Base-by-base conservation (phyloP, 257 asterid species). In the Nicotiana tomentosiformis region DNA sequence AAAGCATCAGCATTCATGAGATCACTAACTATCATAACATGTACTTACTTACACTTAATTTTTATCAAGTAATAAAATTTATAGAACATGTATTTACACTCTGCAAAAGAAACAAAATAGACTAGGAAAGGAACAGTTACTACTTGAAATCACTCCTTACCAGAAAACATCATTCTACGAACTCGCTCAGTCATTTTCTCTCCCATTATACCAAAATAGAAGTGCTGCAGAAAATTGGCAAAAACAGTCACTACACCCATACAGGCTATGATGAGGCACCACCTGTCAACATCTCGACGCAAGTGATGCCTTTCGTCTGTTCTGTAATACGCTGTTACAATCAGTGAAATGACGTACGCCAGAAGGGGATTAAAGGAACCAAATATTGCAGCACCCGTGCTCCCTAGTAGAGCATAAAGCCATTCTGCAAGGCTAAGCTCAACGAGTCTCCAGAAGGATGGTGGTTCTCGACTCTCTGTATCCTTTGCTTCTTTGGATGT, bases 181-280 rank as follows among this genome's bases (percentile, higher is more conserved):
- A 96, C 97, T 81, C 99, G 98, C 90, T 96, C 99, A 3, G 99
- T 96, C 99, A 96, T 96, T 88, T 96, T 96, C 88, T 96, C 99
- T 82, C 99, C 99, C 99, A 96, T 96, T 82, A 96, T 96, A 65
- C 99, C 99, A 79, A 96, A 96, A 86, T 96, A 96, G 84, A 96
- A 96, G 89, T 96, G 99, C 95, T 96, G 98, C 90, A 96, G 87
- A 87, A 96, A 96, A 83, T 96, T 96, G 61, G 99, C 99, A 81
- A 94, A 72, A 77, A 96, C 98, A 2, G 99, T 96, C 85, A 93
- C 99, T 78, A 94, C 35, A 68, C 99, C 99, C 99, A 96, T 96
- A 91, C 97, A 91, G 51, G 97, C 95, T 80, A 96, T 94, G 87
- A 96, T 88, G 78, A 94, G 87, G 92, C 98, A 94, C 98, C 97